A percentile compares a stretch with the other conserved stretches of the same genome.
Conservation (phyloP, 176 grass and related monocot species). For the Otatea glauca region DNA sequence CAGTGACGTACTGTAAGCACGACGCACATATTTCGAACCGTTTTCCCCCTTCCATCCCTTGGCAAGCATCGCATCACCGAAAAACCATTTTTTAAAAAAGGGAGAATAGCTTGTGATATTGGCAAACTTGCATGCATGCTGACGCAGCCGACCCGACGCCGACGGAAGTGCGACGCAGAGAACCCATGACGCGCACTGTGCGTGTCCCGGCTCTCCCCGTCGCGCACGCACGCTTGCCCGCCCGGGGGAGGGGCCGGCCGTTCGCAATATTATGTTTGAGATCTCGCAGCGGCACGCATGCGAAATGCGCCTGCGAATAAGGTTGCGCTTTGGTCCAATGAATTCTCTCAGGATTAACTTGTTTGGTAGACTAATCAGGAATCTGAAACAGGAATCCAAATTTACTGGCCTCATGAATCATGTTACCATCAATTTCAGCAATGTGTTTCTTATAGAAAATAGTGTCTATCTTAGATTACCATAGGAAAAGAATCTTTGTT, state of each 20-base stretch:
- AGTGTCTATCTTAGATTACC: too few species aligned
- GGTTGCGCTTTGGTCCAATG: too few species aligned
- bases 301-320: background rate
- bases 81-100: background rate
- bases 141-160: slow-evolving; percentile 34
- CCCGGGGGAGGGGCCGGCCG: background rate
- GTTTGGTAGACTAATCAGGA: too few species aligned
- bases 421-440: too few species aligned
- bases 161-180: slow-evolving; percentile 10
- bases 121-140: background rate
- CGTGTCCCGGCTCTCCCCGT: slow-evolving; percentile 28
- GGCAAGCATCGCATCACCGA: background rate
- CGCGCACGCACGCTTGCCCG: slow-evolving; percentile 18
- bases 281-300: background rate
- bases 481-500: too few species aligned
- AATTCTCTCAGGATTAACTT: too few species aligned
- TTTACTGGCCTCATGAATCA: too few species aligned
- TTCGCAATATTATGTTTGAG: background rate
- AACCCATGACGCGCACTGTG: background rate
- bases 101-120: background rate
- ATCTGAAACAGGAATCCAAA: too few species aligned
- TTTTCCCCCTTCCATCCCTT: background rate
- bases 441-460: too few species aligned
- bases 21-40: background rate
- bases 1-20: background rate